These are phyloP conservation scores for Wickerhamomyces kurtzmanii DNA, from an alignment of 805 yeast genomes.

Conservation along the genomic window DNA sequence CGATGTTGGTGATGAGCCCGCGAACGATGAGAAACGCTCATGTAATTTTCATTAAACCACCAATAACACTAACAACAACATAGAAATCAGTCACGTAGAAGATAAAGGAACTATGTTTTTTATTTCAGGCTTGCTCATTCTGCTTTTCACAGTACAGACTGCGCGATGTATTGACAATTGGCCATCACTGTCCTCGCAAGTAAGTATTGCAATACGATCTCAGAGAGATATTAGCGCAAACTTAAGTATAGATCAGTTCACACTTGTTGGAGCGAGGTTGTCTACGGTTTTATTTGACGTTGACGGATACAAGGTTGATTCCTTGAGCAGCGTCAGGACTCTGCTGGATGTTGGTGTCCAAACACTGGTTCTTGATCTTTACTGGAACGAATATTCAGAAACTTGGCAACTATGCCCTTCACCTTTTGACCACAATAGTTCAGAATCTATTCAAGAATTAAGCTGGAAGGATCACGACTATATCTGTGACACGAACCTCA, in stretches of 20 bases:
- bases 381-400: slow-evolving; percentile 36
- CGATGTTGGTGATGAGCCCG: too few relatives aligned
- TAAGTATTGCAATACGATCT: slow-evolving; percentile 27
- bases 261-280: slow-evolving; percentile 29
- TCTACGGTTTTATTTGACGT: slow-evolving; percentile 20
- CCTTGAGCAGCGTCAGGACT: slow-evolving; percentile 17
- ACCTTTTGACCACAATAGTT: slow-evolving; percentile 21
- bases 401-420: slow-evolving; percentile 54
- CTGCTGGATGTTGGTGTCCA: slow-evolving; percentile 36
- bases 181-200: slow-evolving; percentile 20
- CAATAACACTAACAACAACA: too few relatives aligned
- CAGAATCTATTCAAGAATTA: slow-evolving; percentile 1
- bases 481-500: slow-evolving; percentile 15
- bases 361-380: slow-evolving; percentile 40
- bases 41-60: too few relatives aligned
- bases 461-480: slow-evolving; percentile 8
- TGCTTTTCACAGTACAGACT: too few relatives aligned
- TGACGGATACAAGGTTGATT: slow-evolving; percentile 20
- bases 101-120: too few relatives aligned
- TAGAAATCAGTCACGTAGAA: too few relatives aligned
- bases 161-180: slow-evolving; percentile 18
- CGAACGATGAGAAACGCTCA: too few relatives aligned
- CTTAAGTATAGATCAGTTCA: slow-evolving; percentile 27
- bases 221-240: slow-evolving; percentile 37
- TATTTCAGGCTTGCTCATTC: too few relatives aligned